Evolutionary conservation across 1,139 yeast genomes (phyloP), one percentile per base, ranked within the genome.

Genomic region (Scheffersomyces titani): DNA sequence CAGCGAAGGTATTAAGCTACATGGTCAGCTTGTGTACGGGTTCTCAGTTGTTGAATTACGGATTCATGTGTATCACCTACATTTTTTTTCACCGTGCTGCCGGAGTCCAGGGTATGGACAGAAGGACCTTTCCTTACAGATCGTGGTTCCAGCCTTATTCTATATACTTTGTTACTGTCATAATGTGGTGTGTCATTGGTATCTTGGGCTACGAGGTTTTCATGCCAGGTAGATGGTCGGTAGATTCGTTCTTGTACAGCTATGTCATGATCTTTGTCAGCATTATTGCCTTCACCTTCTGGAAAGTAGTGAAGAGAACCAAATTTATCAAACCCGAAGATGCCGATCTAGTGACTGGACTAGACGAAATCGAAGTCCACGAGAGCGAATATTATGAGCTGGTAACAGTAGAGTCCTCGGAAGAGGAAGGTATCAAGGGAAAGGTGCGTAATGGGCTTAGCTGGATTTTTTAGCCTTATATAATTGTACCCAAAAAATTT

Each of bases 11-110:
- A 18, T 80, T 91, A 64, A 82, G 82, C 66, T 90, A 93, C 88
- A 81, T 91, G 70, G 87, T 90, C 55, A 87, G 85, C 64, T 76
- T 91, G 63, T 88, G 89, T 64, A 90, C 97, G 1, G 90, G 93
- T 1, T 88, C 93, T 2, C 94, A 90, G 71, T 76, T 90, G 63
- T 83, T 90, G 66, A 90, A 89, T 69, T 90, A 87, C 66, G 82
- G 83, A 50, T 79, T 85, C 61, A 85, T 91, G 80, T 75, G 85
- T 57, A 68, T 86, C 48, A 87, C 89, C 2, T 91, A 88, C 58
- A 63, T 76, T 55, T 68, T 72, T 59, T 91, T 90, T 73, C 82
- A 84, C 71, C 76, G 80, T 54, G 94, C 93, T 2, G 78, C 84
- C 63, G 69, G 76, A 50, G 85, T 80, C 0, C 78, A 66, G 59